These are phyloP conservation scores for Colletotrichum lupini DNA, from an alignment of 2,329 filamentous ascomycete species.

Conservation along the genomic window DNA sequence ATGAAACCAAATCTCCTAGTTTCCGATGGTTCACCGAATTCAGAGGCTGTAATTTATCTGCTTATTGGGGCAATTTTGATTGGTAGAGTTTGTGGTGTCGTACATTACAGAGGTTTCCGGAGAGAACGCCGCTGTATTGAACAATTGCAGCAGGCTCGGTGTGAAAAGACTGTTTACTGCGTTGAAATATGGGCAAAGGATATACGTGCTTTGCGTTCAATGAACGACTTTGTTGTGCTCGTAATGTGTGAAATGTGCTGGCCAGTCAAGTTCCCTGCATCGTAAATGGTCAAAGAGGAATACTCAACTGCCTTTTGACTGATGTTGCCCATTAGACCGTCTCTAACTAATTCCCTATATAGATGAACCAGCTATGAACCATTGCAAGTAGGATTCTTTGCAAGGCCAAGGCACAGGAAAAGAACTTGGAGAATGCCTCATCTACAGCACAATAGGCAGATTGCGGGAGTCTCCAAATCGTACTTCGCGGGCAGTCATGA, in stretches of 20 bases:
- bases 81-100: neutral
- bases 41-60: neutral
- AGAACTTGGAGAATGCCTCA: neutral
- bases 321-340: neutral
- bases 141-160: no score
- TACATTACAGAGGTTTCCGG: neutral
- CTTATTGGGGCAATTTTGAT: neutral
- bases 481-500: neutral
- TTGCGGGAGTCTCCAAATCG: neutral
- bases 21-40: constrained; percentile 10
- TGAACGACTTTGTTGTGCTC: neutral
- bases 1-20: neutral
- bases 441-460: neutral
- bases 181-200: neutral
- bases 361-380: neutral
- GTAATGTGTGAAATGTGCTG: neutral
- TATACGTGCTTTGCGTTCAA: neutral
- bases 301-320: neutral
- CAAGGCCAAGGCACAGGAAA: neutral
- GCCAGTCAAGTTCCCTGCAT: no score
- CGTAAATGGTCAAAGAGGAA: no score
- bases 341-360: no score
- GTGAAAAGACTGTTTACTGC: no score
- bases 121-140: neutral
- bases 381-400: neutral